Base-by-base conservation (phyloP, 1,139 yeast genomes). In the Geotrichum reessii region DNA sequence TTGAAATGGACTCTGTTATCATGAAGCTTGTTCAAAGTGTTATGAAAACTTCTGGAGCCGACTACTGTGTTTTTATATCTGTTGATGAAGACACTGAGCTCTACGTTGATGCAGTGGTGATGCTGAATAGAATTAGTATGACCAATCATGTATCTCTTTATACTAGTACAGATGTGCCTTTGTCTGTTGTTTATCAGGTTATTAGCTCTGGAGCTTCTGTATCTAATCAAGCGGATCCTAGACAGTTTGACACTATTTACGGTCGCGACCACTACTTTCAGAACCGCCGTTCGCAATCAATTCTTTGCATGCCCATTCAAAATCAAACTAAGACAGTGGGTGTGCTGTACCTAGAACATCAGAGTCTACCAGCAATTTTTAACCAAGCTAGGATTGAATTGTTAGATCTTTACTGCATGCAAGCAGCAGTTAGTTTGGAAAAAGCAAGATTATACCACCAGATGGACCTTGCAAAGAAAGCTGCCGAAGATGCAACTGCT, bases 401-500 rank as follows among this genome's bases (percentile, higher is more conserved):
- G 50, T 69, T 79, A n/a, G 74, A 74, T 19, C 70, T 81, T 59
- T 70, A 81, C 50, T 78, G 83, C 62, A 76, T 82, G 0, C 85
- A 81, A 64, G 83, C 84, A 3, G 81, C 83, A 0, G 82, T 81
- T 24, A 78, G 84, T 1, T 69, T 81, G 40, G 79, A 78, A 24
- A 81, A 81, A 60, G 78, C 82, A 0, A 73, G 74, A 42, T 67
- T 81, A 19, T 81, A 80, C 63, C 69, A 74, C 11, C 81, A 79
- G 63, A 79, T 81, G 78, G 81, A 78, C 64, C 61, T 77, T 27
- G 84, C 85, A 3, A 81, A 80, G 65, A 73, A 75, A 61, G 80
- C 83, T 1, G 85, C 85, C 0, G 85, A 81, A 63, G 84, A 80
- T 58, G 85, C 85, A 0, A 81, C 84, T 0, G 81, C 80, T 3